Conservation (phyloP, 371 early-diverging fungal species). For the Capniomyces stellatus region DNA sequence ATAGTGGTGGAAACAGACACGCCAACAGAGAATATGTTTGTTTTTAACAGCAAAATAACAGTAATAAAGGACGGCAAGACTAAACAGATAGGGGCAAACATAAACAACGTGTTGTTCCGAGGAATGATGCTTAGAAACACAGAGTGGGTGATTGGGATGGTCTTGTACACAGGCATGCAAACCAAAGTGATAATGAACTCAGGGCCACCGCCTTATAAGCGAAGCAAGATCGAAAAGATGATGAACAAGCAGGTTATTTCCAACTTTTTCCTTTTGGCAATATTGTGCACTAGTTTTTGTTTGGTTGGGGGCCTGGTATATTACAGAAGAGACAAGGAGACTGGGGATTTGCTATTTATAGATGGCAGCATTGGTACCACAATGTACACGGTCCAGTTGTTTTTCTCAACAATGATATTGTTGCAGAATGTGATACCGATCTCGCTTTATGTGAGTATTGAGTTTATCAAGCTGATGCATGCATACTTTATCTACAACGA, state of each 20-base stretch:
- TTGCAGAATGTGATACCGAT: slow-evolving; percentile 94
- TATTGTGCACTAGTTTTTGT: slow-evolving; percentile 48
- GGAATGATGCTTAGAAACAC: slow-evolving; percentile 85
- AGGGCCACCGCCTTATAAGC: slow-evolving; percentile 68
- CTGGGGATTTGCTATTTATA: slow-evolving; percentile 11
- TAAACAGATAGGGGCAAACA: slow-evolving; percentile 31
- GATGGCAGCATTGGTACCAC: slow-evolving; percentile 10
- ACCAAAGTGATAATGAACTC: slow-evolving; percentile 85
- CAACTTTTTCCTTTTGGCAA: slow-evolving; percentile 56
- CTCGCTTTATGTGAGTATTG: slow-evolving; percentile 88
- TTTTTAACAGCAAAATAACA: slow-evolving; percentile 34
- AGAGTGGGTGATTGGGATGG: slow-evolving; percentile 66
- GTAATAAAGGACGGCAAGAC: slow-evolving; percentile 9
- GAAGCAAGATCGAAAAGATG: slow-evolving; percentile 72
- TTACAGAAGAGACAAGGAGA: slow-evolving; percentile 6
- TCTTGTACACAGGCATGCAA: slow-evolving; percentile 76
- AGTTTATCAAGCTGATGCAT: slow-evolving; percentile 62
- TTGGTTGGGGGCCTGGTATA: slow-evolving; percentile 25
- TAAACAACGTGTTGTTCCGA: slow-evolving; percentile 72
- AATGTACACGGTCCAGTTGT: slow-evolving; percentile 16
- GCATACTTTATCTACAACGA: slow-evolving; percentile 77
- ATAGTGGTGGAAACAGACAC: slow-evolving; percentile 49
- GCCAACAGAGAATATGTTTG: slow-evolving; percentile 51
- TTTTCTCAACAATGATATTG: slow-evolving; percentile 64
- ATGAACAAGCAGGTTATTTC: slow-evolving; percentile 72